Evolutionary conservation across 352 stramenopile genomes (phyloP), one percentile per base, ranked within the genome.

Genomic region (Pythium phragmiticola): DNA sequence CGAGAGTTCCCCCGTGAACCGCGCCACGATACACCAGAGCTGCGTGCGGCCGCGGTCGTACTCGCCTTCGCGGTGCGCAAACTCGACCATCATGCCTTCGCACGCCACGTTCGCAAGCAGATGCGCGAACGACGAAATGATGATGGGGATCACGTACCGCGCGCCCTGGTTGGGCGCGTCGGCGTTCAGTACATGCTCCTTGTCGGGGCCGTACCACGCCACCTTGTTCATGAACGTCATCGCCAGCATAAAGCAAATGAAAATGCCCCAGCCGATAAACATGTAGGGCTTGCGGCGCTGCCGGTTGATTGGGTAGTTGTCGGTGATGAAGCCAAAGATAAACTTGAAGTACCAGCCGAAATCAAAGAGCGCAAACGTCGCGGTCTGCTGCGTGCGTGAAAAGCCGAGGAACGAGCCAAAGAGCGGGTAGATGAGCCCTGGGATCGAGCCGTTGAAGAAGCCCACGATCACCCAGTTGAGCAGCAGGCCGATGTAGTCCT

Each of bases 241-340:
- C 3, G 60, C 53, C 28, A 62, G 19, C 57, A 75, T 63, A 34
- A 72, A 66, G 21, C 64, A 23, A 14, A 63, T 58, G 34, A 66
- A 60, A 11, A 73, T 49, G 6, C 39, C 36, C 61, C 66, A 73
- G 7, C 70, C 70, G 46, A 76, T 73, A 21, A 72, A 66, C 14
- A 76, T 74, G 57, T 76, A 76, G 11, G 70, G 65, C 66, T 76
- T 76, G 53, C 70, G 62, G 33, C 66, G 70, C 33, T 72, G 63
- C 36, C 67, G 60, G 23, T 57, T 57, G 56, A 76, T 73, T 19
- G 70, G 46, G 36, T 72, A 62, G 43, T 42, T 65, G 55, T 76
- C 70, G 3, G 66, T 60, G 57, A 76, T 54, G 41, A 76, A 74
- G 33, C 70, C 70, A 17, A 73, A 66, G 28, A 76, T 39, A 36